phyloP scores from a whole-genome alignment of 2,329 filamentous ascomycete species.

The Penicillium sp. region DNA sequence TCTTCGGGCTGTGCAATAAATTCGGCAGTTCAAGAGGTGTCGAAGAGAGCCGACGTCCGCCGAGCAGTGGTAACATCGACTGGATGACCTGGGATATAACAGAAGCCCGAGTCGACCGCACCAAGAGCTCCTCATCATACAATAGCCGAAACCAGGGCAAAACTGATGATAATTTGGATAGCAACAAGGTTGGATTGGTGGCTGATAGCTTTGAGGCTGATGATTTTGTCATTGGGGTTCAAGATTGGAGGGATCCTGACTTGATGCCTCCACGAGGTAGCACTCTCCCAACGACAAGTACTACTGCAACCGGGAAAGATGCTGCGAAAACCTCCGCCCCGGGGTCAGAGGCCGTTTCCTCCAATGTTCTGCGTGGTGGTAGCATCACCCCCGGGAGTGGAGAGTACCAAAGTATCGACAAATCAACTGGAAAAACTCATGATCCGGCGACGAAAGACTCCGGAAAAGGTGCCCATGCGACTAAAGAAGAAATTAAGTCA shows the following conservation, averaged over 20 bases:
- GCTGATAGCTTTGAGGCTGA: constrained; percentile 46
- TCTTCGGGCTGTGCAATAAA: constrained; percentile 43
- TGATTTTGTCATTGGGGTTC: constrained; percentile 77
- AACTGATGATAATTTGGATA: constrained; percentile 6
- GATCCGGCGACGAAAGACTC: constrained; percentile 12
- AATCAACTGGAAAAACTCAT: constrained; percentile 20
- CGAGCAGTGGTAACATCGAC: constrained; percentile 71
- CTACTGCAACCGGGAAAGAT: constrained; percentile 22
- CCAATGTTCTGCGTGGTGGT: constrained; percentile 56
- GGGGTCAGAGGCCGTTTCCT: constrained; percentile 30
- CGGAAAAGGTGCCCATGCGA: constrained; percentile 8
- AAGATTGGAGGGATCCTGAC: constrained; percentile 83
- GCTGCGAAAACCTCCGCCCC: constrained; percentile 30
- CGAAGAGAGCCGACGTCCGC: constrained; percentile 62
- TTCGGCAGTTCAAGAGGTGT: constrained; percentile 22
- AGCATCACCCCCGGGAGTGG: constrained; percentile 72
- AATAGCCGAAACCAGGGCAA: constrained; percentile 26
- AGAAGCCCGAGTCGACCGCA: constrained; percentile 26
- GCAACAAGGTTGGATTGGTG: constrained; percentile 24
- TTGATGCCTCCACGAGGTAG: constrained; percentile 53
- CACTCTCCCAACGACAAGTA: constrained; percentile 23
- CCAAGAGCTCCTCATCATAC: constrained; percentile 23
- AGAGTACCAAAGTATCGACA: constrained; percentile 59
- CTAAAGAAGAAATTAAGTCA: constrained; percentile 10
- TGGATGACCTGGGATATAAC: constrained; percentile 54